Evolutionary conservation across 306 rosid species (phyloP), one percentile per base, ranked within the genome.

Genomic region (Coriaria nepalensis): DNA sequence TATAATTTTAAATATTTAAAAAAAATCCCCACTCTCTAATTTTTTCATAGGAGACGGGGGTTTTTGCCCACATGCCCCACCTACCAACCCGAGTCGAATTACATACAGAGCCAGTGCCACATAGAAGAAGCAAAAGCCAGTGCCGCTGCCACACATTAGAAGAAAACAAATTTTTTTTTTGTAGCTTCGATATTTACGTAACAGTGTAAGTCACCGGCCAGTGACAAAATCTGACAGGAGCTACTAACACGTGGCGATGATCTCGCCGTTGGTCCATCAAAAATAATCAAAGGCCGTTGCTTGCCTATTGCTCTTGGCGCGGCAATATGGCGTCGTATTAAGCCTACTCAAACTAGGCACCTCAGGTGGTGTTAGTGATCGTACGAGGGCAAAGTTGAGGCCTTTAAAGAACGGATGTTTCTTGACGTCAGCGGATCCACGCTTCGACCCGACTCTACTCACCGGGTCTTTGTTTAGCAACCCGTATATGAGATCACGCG

Each of bases 351-450:
- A 29, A 0, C 74, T 69, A 4, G 92, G 83, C 0, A 84, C 39
- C 52, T 76, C 83, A 38, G 94, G 95, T 32, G 98, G 98, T 7
- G 68, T 29, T 0, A 82, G 54, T 39, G 82, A 85, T 54, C 98
- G 59, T 5, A 90, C 66, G 29, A 90, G 63, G 0, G 95, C 94
- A 37, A 85, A 52, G 57, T 81, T 90, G 7, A 90, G 68, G 2
- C 80, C 75, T 6, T 57, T 74, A 42, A 90, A 90, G 67, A 85
- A 85, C 0, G 92, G 78, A 35, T 85, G 98, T 29, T 71, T 73
- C 58, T 81, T 90, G 8, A 90, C 78, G 38, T 90, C 98, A 2
- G 95, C 95, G 0, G 98, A 80, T 3, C 98, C 98, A 0, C 98
- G 85, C 63, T 77, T 85, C n/a, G 95, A 81, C 42, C 98, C 98